phyloP scores from a whole-genome alignment of 148 eudicot species.

The Silene uniflora region DNA sequence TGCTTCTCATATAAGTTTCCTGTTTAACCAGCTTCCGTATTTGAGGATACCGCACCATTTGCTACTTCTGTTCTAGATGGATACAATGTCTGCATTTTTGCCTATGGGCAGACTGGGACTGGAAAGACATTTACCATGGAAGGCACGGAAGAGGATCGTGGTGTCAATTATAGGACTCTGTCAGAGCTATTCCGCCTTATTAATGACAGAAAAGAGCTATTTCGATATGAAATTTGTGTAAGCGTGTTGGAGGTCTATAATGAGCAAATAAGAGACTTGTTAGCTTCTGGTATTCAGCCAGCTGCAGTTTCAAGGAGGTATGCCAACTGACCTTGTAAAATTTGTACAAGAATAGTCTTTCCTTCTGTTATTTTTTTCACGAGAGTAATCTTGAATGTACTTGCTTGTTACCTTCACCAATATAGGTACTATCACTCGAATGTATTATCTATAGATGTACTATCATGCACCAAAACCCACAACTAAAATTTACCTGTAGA shows the following conservation, averaged over 20 bases:
- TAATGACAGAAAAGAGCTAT: constrained; percentile 53
- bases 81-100: constrained; percentile 92
- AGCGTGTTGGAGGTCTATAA: constrained; percentile 92
- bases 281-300: constrained; percentile 58
- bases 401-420: background rate
- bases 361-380: background rate
- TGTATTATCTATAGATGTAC: too few relatives aligned
- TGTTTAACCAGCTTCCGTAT: constrained; percentile 52
- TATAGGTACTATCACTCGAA: background rate
- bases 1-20: constrained; percentile 6
- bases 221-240: constrained; percentile 71
- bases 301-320: constrained; percentile 69
- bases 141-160: constrained; percentile 78
- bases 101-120: constrained; percentile 96
- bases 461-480: too few relatives aligned
- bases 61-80: constrained; percentile 94
- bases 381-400: background rate
- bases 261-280: constrained; percentile 89
- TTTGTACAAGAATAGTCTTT: background rate
- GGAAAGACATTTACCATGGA: constrained; percentile 99
- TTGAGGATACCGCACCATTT: constrained; percentile 85
- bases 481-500: too few relatives aligned
- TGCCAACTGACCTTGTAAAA: background rate
- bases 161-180: constrained; percentile 88
- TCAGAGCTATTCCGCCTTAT: constrained; percentile 68